Evolutionary conservation across 2,329 filamentous ascomycete genomes (phyloP).

Genomic region (Neofusicoccum umdonicola): DNA sequence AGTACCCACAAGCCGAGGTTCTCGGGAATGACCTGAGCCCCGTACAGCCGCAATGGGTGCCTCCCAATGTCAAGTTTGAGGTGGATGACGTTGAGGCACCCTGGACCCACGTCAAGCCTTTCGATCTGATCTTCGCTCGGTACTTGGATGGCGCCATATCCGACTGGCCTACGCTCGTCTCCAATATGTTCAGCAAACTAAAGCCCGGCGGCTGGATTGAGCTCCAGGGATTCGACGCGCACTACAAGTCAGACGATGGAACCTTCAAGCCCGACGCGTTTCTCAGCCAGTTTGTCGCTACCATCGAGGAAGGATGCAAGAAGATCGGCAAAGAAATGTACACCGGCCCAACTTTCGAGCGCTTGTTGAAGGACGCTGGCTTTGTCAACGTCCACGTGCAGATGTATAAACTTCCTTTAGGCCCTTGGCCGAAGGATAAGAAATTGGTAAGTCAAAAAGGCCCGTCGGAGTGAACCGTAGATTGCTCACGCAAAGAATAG

Average conservation of each 20-base stretch:
- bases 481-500: no score
- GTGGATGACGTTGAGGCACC: slow-evolving; percentile 61
- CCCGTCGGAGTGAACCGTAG: no score
- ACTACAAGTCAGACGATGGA: slow-evolving; percentile 38
- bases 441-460: background rate
- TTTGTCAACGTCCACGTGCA: slow-evolving; percentile 43
- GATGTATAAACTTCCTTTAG: slow-evolving; percentile 27
- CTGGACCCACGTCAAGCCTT: slow-evolving; percentile 54
- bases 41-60: slow-evolving; percentile 46
- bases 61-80: slow-evolving; percentile 59
- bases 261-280: slow-evolving; percentile 22
- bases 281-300: background rate
- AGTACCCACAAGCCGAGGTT: slow-evolving; percentile 10
- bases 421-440: slow-evolving; percentile 25
- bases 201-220: slow-evolving; percentile 51
- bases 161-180: slow-evolving; percentile 52
- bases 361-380: slow-evolving; percentile 36
- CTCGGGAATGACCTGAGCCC: slow-evolving; percentile 45
- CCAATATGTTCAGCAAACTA: slow-evolving; percentile 34
- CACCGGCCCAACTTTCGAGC: slow-evolving; percentile 34
- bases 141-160: slow-evolving; percentile 52
- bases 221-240: slow-evolving; percentile 46
- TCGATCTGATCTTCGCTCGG: slow-evolving; percentile 57
- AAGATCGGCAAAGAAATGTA: slow-evolving; percentile 20
- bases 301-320: background rate